Evolutionary conservation across 2,329 filamentous ascomycete genomes (phyloP).

Genomic region (Colletotrichum tabaci): DNA sequence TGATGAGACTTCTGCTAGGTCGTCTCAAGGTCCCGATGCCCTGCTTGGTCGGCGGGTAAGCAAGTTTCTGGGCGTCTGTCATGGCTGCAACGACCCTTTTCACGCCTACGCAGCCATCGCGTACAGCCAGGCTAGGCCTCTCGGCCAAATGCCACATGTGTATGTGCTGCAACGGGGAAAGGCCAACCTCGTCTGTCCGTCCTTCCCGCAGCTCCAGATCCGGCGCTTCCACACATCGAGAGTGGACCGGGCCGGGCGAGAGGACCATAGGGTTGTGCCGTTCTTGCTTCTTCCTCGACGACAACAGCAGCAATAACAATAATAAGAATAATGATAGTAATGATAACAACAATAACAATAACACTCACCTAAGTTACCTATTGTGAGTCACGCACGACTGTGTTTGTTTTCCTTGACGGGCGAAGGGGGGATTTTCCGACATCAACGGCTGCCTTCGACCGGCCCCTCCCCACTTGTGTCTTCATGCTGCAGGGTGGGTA

Average conservation of each 20-base stretch:
- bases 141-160: background rate
- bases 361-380: slow-evolving; percentile 10
- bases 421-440: background rate
- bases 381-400: slow-evolving; percentile 37
- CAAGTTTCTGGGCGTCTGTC: background rate
- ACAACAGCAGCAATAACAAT: background rate
- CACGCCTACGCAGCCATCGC: slow-evolving; percentile 10
- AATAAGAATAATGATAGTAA: too few species aligned
- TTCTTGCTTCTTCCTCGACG: slow-evolving; percentile 13
- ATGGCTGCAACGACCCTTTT: slow-evolving; percentile 1
- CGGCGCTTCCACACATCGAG: slow-evolving; percentile 12
- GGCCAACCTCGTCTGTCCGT: background rate
- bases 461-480: background rate
- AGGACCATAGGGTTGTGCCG: background rate
- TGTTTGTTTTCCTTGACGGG: slow-evolving; percentile 14
- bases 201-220: slow-evolving; percentile 5
- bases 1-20: slow-evolving; percentile 30
- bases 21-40: slow-evolving; percentile 13
- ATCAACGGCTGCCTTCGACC: background rate
- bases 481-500: slow-evolving; percentile 3
- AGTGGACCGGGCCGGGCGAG: background rate
- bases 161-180: background rate
- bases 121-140: slow-evolving; percentile 5
- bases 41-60: background rate
- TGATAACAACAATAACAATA: too few species aligned